These are phyloP conservation scores for Schwanniomyces vanrijiae DNA, from an alignment of 805 yeast species.

Conservation along the genomic window DNA sequence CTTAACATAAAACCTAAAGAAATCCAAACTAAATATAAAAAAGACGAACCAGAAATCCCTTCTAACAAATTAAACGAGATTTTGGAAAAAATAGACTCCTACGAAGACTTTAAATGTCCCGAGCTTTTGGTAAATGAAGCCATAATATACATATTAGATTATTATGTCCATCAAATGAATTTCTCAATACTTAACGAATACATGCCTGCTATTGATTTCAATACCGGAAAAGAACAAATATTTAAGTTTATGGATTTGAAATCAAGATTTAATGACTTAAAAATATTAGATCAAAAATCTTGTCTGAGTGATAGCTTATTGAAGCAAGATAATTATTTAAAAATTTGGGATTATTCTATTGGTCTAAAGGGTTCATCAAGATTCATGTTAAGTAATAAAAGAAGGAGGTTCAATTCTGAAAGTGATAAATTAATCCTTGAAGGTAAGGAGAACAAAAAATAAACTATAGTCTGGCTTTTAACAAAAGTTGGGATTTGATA, in stretches of 20 bases:
- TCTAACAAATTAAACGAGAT: conserved; percentile 16
- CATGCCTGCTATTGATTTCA: conserved; percentile 34
- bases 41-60: conserved; percentile 10
- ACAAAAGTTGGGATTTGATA: background rate
- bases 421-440: conserved; percentile 11
- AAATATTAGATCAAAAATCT: conserved; percentile 30
- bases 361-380: conserved; percentile 44
- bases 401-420: conserved; percentile 46
- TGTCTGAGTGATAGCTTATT: conserved; percentile 24
- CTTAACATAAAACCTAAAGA: conserved; percentile 45
- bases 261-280: conserved; percentile 41
- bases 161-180: conserved; percentile 58
- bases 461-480: background rate
- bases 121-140: conserved; percentile 49
- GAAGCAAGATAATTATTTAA: conserved; percentile 47
- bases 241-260: conserved; percentile 47
- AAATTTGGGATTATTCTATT: conserved; percentile 43
- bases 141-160: conserved; percentile 56
- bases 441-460: background rate
- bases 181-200: conserved; percentile 48
- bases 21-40: conserved; percentile 20
- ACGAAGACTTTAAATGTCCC: conserved; percentile 39
- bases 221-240: conserved; percentile 46
- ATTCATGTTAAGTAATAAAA: conserved; percentile 52
- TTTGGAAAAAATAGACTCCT: conserved; percentile 33